These are phyloP conservation scores for Buddleja alternifolia DNA, from an alignment of 257 asterid genomes.

Conservation along the genomic window DNA sequence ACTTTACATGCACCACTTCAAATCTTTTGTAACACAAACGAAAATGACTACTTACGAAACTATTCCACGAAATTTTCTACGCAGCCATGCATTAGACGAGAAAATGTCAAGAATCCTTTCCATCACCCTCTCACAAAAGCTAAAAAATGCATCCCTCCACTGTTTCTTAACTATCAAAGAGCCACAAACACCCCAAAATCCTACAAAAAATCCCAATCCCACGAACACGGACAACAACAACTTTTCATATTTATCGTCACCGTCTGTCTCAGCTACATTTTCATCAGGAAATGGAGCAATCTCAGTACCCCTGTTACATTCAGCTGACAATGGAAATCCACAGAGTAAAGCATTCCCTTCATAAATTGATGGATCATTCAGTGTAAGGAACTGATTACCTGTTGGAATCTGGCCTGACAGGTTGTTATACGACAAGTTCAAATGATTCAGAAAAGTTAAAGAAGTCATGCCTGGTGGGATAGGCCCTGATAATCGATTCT, in stretches of 20 bases:
- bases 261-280: background rate
- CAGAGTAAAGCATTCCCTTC: conserved; percentile 34
- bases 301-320: no score
- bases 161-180: conserved; percentile 31
- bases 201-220: conserved; percentile 33
- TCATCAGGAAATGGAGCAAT: conserved; percentile 23
- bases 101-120: background rate
- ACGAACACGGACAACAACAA: conserved; percentile 28
- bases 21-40: no score
- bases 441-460: conserved; percentile 36
- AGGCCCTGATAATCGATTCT: no score
- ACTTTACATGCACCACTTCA: no score
- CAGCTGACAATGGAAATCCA: no score
- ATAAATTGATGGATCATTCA: conserved; percentile 39
- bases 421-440: conserved; percentile 43
- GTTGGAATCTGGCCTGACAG: conserved; percentile 46
- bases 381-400: conserved; percentile 34
- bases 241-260: conserved; percentile 28
- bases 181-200: conserved; percentile 42
- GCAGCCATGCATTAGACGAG: background rate
- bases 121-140: background rate
- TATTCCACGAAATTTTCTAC: background rate
- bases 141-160: conserved; percentile 39
- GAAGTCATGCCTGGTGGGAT: conserved; percentile 33
- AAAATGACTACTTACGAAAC: no score